phyloP scores from a whole-genome alignment of 345 rosid genomes.

The Erucastrum elatum region DNA sequence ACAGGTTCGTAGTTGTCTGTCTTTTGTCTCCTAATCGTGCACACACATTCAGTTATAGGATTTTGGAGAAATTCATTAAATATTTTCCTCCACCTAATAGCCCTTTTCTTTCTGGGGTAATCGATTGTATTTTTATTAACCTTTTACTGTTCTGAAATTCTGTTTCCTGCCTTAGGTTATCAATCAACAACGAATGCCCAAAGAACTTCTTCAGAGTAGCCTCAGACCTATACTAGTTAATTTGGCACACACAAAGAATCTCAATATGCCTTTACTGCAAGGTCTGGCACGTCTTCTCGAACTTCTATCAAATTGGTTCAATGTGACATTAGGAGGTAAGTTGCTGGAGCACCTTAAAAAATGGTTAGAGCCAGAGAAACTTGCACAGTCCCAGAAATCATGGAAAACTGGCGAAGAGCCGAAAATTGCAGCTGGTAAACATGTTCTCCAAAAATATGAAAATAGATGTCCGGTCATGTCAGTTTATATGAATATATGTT shows the following conservation, averaged over 20 bases:
- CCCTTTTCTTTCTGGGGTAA: slow-evolving; percentile 26
- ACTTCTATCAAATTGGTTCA: slow-evolving; percentile 94
- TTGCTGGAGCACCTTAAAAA: slow-evolving; percentile 95
- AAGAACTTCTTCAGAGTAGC: slow-evolving; percentile 98
- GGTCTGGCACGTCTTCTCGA: slow-evolving; percentile 98
- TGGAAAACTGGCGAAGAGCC: slow-evolving; percentile 99
- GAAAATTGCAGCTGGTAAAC: slow-evolving; percentile 91
- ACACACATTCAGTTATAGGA: background rate
- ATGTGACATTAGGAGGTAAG: slow-evolving; percentile 96
- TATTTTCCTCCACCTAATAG: slow-evolving; percentile 5
- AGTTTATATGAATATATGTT: slow-evolving; percentile 14
- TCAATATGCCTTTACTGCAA: slow-evolving; percentile 95
- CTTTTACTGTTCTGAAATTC: slow-evolving; percentile 13
- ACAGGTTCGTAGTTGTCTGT: slow-evolving; percentile 55
- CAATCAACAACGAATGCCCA: slow-evolving; percentile 96
- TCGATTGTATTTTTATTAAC: background rate
- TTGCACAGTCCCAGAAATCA: slow-evolving; percentile 83
- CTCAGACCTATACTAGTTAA: slow-evolving; percentile 96
- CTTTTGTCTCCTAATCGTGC: slow-evolving; percentile 24
- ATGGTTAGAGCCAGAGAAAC: slow-evolving; percentile 99
- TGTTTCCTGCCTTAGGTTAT: slow-evolving; percentile 60
- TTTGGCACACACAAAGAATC: slow-evolving; percentile 97
- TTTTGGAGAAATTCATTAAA: slow-evolving; percentile 4
- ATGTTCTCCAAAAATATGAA: background rate
- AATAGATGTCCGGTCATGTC: slow-evolving; percentile 19